Percentiles rank a stretch among this genome's conserved stretches.
phyloP scores from a whole-genome alignment of 2,329 filamentous ascomycete genomes.

The Aspergillus fischeri region DNA sequence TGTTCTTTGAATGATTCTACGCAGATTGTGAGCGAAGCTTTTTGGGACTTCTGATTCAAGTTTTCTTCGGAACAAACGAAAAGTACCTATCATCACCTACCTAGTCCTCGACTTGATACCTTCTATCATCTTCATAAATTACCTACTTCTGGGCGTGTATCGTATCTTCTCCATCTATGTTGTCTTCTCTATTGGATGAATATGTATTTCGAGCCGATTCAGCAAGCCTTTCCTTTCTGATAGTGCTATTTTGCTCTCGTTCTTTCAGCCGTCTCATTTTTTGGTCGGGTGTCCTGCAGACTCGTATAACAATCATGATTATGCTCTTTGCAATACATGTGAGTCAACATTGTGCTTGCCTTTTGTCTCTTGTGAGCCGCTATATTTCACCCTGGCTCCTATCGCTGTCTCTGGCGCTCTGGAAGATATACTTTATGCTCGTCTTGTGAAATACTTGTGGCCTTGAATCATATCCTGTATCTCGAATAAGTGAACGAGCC shows the following conservation, averaged over 20 bases:
- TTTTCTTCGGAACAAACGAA: constrained; percentile 33
- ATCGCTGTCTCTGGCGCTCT: constrained; percentile 17
- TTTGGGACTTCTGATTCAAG: constrained; percentile 30
- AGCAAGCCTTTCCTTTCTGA: constrained; percentile 13
- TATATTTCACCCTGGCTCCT: constrained; percentile 4
- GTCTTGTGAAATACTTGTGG: neutral
- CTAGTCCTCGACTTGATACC: constrained; percentile 16
- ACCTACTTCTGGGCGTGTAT: constrained; percentile 17
- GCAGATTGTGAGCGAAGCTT: constrained; percentile 22
- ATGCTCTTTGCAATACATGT: neutral
- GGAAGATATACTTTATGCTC: constrained; percentile 27
- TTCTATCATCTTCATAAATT: constrained; percentile 18
- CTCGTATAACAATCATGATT: constrained; percentile 1
- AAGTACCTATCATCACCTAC: constrained; percentile 27
- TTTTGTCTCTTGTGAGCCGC: constrained; percentile 5
- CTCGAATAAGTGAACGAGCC: neutral
- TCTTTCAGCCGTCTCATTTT: constrained; percentile 11
- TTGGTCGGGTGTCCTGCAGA: neutral
- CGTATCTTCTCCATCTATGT: constrained; percentile 22
- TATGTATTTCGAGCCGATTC: constrained; percentile 10
- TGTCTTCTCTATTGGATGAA: constrained; percentile 10
- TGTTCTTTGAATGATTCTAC: constrained; percentile 28
- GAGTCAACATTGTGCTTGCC: neutral
- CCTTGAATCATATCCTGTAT: neutral
- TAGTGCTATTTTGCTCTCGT: constrained; percentile 17